Conservation (phyloP, 768 basidiomycete genomes). For the Sistotremastrum niveocremeum region DNA sequence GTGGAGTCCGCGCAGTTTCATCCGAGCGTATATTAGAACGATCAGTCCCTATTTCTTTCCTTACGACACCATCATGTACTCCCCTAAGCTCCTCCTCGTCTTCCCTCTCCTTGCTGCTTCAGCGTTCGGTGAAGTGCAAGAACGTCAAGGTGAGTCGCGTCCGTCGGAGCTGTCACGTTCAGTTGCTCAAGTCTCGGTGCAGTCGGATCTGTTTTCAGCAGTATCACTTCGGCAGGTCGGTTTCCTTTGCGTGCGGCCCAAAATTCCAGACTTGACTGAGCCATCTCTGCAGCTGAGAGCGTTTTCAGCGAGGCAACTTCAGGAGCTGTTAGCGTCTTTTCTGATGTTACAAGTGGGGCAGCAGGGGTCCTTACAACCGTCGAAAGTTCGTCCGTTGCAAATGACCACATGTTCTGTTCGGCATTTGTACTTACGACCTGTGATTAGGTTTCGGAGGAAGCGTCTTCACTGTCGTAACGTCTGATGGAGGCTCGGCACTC, state of each 20-base stretch:
- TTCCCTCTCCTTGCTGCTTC: conserved; percentile 22
- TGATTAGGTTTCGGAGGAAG: conserved; percentile 37
- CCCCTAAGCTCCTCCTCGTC: conserved; percentile 21
- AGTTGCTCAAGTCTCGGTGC: conserved; percentile 3
- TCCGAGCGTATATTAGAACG: no score
- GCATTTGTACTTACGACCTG: not conserved
- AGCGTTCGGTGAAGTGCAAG: conserved; percentile 24
- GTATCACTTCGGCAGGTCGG: conserved; percentile 19
- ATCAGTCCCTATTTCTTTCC: conserved; percentile 9
- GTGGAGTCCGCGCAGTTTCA: no score
- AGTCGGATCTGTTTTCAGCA: conserved; percentile 28
- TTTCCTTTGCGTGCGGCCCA: no score
- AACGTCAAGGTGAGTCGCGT: conserved; percentile 29
- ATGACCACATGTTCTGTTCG: conserved; percentile 5
- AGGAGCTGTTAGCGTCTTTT: conserved; percentile 5
- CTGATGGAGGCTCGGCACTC: conserved; percentile 42
- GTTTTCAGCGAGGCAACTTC: conserved; percentile 5
- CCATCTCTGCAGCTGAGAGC: conserved; percentile 9
- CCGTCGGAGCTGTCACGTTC: conserved; percentile 1
- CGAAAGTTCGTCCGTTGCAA: conserved; percentile 23
- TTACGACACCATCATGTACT: conserved; percentile 23
- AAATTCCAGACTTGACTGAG: no score
- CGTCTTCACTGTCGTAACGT: conserved; percentile 42
- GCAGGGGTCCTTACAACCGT: conserved; percentile 21
- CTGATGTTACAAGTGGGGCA: not conserved